phyloP scores from a whole-genome alignment of 1,284 basidiomycete genomes.

The Exobasidium cylindrosporum region DNA sequence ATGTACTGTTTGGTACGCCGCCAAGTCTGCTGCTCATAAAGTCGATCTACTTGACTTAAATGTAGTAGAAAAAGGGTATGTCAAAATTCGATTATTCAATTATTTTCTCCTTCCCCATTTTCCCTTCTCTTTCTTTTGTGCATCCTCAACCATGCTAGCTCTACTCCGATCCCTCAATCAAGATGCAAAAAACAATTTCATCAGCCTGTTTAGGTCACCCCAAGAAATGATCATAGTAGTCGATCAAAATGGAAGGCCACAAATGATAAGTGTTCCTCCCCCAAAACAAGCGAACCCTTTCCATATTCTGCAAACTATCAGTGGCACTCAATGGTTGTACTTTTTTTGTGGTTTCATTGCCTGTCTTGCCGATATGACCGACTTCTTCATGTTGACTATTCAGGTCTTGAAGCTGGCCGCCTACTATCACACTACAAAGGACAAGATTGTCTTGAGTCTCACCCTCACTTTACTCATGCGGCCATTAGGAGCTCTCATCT shows the following conservation, averaged over 20 bases:
- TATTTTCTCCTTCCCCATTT: too few species aligned
- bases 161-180: not conserved
- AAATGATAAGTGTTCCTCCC: slow-evolving; percentile 24
- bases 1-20: too few species aligned
- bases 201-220: not conserved
- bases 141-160: too few species aligned
- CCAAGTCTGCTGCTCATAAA: too few species aligned
- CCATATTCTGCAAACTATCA: slow-evolving; percentile 21
- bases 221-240: slow-evolving; percentile 14
- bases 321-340: slow-evolving; percentile 26
- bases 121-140: too few species aligned
- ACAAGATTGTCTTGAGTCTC: slow-evolving; percentile 30
- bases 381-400: slow-evolving; percentile 37
- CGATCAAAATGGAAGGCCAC: slow-evolving; percentile 29
- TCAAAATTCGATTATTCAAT: too few species aligned
- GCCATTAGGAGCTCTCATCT: slow-evolving; percentile 36
- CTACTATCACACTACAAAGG: slow-evolving; percentile 25
- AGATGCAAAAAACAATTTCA: not conserved
- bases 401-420: slow-evolving; percentile 30
- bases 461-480: slow-evolving; percentile 34
- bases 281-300: slow-evolving; percentile 26
- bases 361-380: slow-evolving; percentile 32
- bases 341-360: slow-evolving; percentile 32
- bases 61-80: too few species aligned
- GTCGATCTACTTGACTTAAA: too few species aligned